Conservation (phyloP, 345 rosid genomes). For the Boechera retrofracta region DNA sequence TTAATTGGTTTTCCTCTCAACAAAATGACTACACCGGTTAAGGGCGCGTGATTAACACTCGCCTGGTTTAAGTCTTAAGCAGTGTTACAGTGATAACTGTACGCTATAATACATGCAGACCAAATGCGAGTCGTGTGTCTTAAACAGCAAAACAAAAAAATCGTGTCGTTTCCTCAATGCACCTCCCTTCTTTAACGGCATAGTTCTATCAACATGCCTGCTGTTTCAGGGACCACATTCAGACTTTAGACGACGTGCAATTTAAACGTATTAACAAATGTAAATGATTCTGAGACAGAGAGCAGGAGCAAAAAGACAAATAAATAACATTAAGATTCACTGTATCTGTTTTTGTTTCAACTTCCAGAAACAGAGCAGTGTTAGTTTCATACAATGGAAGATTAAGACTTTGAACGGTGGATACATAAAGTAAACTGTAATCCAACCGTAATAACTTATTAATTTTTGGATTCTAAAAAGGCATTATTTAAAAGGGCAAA, state of each 20-base stretch:
- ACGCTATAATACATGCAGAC: slow-evolving; percentile 8
- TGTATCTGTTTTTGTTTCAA: slow-evolving; percentile 37
- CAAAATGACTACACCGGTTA: not conserved
- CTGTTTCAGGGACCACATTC: slow-evolving; percentile 42
- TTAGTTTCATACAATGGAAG: slow-evolving; percentile 31
- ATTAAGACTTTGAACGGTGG: slow-evolving; percentile 37
- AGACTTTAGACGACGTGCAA: slow-evolving; percentile 25
- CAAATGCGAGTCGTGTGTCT: slow-evolving; percentile 34
- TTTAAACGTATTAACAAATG: slow-evolving; percentile 17
- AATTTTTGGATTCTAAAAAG: slow-evolving; percentile 15
- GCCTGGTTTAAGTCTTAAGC: not conserved
- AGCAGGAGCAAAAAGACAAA: slow-evolving; percentile 26
- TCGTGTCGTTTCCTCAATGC: slow-evolving; percentile 28
- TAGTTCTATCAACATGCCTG: slow-evolving; percentile 39
- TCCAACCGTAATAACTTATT: slow-evolving; percentile 44
- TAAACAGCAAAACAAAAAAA: slow-evolving; percentile 4
- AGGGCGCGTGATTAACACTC: slow-evolving; percentile 18
- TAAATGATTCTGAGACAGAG: slow-evolving; percentile 8
- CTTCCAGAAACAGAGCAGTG: slow-evolving; percentile 39
- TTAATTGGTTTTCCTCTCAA: not conserved
- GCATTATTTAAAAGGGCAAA: not conserved
- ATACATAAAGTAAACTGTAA: slow-evolving; percentile 45
- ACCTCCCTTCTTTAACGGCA: slow-evolving; percentile 39
- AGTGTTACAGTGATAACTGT: slow-evolving; percentile 10
- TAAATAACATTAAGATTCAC: slow-evolving; percentile 27